Percentiles rank a stretch among this genome's conserved stretches.
Evolutionary conservation across 1,284 basidiomycete genomes (phyloP).

Genomic region (Ceratobasidium theobromae): DNA sequence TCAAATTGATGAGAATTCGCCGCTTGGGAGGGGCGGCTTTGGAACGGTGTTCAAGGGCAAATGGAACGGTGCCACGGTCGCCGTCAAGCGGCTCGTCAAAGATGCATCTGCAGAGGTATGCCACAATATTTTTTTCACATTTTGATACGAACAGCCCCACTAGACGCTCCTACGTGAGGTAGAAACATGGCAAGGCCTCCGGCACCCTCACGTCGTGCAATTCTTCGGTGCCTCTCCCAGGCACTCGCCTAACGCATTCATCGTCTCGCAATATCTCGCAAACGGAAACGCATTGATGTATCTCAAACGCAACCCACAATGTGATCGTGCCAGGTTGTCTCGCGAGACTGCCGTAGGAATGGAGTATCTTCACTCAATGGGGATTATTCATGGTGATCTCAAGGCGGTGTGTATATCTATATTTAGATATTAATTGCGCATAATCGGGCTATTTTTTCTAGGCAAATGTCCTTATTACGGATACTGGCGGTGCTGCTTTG

Average conservation of each 20-base stretch:
- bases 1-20: slow-evolving; percentile 19
- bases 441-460: slow-evolving; percentile 2
- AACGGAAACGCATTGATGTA: slow-evolving; percentile 56
- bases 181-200: slow-evolving; percentile 25
- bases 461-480: slow-evolving; percentile 55
- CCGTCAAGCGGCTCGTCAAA: slow-evolving; percentile 28
- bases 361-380: slow-evolving; percentile 53
- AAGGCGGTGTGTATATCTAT: slow-evolving; percentile 21
- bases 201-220: slow-evolving; percentile 32
- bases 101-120: slow-evolving; percentile 26
- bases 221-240: slow-evolving; percentile 34
- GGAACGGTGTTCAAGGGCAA: slow-evolving; percentile 29
- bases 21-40: slow-evolving; percentile 20
- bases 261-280: slow-evolving; percentile 58
- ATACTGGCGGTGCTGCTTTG: slow-evolving; percentile 51
- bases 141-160: background rate
- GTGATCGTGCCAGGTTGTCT: slow-evolving; percentile 45
- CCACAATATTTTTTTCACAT: background rate
- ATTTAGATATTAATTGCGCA: background rate
- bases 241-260: slow-evolving; percentile 41
- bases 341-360: slow-evolving; percentile 51
- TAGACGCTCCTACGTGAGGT: slow-evolving; percentile 23
- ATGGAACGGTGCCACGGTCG: slow-evolving; percentile 28
- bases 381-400: slow-evolving; percentile 36
- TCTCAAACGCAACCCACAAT: slow-evolving; percentile 39